Evolutionary conservation across 1,284 basidiomycete genomes (phyloP).

Genomic region (Golubevia pallescens): DNA sequence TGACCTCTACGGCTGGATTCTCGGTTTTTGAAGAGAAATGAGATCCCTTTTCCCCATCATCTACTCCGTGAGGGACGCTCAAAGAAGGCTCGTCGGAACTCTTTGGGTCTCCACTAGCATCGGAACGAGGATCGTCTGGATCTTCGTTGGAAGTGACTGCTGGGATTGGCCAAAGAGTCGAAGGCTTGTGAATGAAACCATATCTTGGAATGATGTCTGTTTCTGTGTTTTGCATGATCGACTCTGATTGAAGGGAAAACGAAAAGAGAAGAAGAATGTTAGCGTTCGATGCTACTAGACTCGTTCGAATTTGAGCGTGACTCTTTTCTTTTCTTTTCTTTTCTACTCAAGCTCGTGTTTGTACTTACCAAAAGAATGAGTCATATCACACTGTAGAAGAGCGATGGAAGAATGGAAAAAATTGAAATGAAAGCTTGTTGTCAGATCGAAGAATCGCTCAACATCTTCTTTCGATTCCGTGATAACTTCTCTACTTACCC

Average conservation of each 20-base stretch:
- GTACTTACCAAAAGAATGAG: not conserved
- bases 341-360: too few relatives aligned
- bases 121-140: not conserved
- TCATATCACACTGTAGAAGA: too few relatives aligned
- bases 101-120: not conserved
- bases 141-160: constrained; percentile 8
- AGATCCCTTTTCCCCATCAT: not conserved
- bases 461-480: too few relatives aligned
- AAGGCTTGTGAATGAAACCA: constrained; percentile 61
- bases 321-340: too few relatives aligned
- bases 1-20: not conserved
- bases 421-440: too few relatives aligned
- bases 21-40: not conserved
- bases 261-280: too few relatives aligned
- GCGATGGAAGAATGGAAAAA: too few relatives aligned
- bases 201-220: constrained; percentile 13
- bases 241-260: not conserved
- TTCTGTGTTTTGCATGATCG: too few relatives aligned
- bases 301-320: too few relatives aligned
- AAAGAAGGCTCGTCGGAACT: constrained; percentile 7
- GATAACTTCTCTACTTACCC: too few relatives aligned
- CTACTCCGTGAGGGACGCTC: constrained; percentile 13
- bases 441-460: too few relatives aligned
- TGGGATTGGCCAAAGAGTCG: constrained; percentile 53
- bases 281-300: too few relatives aligned